Evolutionary conservation across 2,329 filamentous ascomycete species (phyloP).

Genomic region (Sphaerostilbella broomeana): DNA sequence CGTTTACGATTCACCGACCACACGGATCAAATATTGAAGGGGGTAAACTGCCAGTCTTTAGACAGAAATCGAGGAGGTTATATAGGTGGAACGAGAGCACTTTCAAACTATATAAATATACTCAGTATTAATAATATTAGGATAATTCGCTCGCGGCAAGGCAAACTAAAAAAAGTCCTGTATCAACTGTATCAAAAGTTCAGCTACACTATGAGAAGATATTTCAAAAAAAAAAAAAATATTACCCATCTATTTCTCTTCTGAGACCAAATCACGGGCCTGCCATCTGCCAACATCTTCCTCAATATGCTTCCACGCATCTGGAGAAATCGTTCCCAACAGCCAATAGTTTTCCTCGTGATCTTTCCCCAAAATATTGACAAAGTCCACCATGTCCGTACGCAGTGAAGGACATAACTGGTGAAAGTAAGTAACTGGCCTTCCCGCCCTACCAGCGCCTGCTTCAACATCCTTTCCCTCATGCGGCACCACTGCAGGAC

Average conservation of each 20-base stretch:
- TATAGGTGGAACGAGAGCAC: conserved; percentile 3
- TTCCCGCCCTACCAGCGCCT: not conserved
- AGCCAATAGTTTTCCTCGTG: conserved; percentile 1
- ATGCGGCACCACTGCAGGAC: conserved; percentile 7
- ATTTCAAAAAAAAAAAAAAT: no score
- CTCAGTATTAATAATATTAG: not conserved
- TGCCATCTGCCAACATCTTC: no score
- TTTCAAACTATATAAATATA: not conserved
- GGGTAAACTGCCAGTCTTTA: conserved; percentile 21
- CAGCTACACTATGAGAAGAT: no score
- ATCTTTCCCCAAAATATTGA: conserved; percentile 3
- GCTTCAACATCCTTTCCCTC: not conserved
- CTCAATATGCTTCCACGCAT: no score
- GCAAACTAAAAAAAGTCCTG: no score
- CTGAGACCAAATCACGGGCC: no score
- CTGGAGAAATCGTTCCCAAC: no score
- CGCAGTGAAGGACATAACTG: no score
- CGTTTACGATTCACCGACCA: conserved; percentile 32
- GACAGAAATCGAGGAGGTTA: conserved; percentile 25
- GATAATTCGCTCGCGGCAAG: no score
- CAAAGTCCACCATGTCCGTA: not conserved
- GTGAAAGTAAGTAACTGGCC: conserved; percentile 3
- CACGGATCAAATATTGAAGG: conserved; percentile 32
- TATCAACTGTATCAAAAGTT: no score
- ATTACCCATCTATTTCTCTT: no score